Evolutionary conservation across 2,329 filamentous ascomycete species (phyloP).

Genomic region (Fusarium gaditjirri): DNA sequence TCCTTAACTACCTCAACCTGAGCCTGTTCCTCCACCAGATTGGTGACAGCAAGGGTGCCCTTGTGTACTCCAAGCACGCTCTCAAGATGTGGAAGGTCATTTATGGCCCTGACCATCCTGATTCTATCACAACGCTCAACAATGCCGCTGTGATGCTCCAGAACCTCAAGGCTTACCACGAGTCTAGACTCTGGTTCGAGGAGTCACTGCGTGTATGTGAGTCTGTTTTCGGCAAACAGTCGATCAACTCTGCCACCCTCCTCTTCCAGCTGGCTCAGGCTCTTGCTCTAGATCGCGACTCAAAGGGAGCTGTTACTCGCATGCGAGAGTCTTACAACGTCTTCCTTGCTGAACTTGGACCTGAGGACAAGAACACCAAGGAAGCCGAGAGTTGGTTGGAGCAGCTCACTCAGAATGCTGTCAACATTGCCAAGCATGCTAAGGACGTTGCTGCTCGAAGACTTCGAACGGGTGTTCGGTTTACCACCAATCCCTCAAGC

Average conservation of each 20-base stretch:
- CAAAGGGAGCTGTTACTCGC: slow-evolving; percentile 87
- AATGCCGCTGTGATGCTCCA: slow-evolving; percentile 99
- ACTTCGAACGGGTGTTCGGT: slow-evolving; percentile 75
- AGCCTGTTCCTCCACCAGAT: slow-evolving; percentile 93
- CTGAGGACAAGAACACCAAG: slow-evolving; percentile 96
- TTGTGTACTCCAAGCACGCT: slow-evolving; percentile 90
- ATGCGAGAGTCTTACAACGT: slow-evolving; percentile 99
- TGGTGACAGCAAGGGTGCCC: slow-evolving; percentile 88
- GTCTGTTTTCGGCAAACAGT: slow-evolving; percentile 86
- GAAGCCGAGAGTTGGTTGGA: slow-evolving; percentile 97
- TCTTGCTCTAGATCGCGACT: slow-evolving; percentile 93
- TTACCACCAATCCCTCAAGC: slow-evolving; percentile 58
- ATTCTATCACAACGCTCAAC: slow-evolving; percentile 98
- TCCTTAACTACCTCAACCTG: slow-evolving; percentile 95
- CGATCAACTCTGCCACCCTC: slow-evolving; percentile 92
- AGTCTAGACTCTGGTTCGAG: slow-evolving; percentile 97
- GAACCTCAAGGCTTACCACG: slow-evolving; percentile 91
- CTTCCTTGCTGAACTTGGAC: slow-evolving; percentile 86
- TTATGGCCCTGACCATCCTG: slow-evolving; percentile 91
- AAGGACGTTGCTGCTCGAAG: slow-evolving; percentile 84
- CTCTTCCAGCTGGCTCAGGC: slow-evolving; percentile 98
- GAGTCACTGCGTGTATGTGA: slow-evolving; percentile 90
- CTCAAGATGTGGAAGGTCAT: slow-evolving; percentile 97
- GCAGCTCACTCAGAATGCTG: slow-evolving; percentile 94
- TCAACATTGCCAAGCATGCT: slow-evolving; percentile 91